These are phyloP conservation scores for Aspergillus olivimuriae DNA, from an alignment of 495 filamentous ascomycete genomes.

Conservation along the genomic window DNA sequence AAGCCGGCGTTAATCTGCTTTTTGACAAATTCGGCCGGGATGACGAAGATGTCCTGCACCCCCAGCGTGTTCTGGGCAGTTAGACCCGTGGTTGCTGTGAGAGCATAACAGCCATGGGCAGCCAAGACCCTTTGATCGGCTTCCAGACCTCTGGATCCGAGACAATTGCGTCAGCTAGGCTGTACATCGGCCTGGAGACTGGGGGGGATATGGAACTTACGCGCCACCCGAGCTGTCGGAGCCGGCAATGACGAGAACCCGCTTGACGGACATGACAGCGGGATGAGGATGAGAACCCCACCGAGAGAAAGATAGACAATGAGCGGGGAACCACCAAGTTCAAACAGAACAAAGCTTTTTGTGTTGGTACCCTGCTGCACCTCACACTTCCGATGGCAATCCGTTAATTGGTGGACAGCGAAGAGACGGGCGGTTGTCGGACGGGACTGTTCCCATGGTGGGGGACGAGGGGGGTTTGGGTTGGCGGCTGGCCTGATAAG, in stretches of 20 bases:
- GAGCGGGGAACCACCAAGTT: too few species aligned
- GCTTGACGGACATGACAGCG: conserved; percentile 35
- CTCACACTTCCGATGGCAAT: too few species aligned
- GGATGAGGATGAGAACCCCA: neutral
- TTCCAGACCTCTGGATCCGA: conserved; percentile 69
- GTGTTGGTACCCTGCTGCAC: too few species aligned
- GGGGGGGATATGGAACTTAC: conserved; percentile 43
- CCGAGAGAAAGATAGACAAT: neutral
- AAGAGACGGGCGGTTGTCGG: neutral
- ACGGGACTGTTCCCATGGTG: neutral
- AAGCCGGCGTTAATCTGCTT: conserved; percentile 82
- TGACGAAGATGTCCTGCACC: conserved; percentile 72
- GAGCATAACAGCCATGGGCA: conserved; percentile 86
- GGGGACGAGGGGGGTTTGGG: conserved; percentile 1
- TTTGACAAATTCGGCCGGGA: conserved; percentile 69
- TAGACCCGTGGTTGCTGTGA: conserved; percentile 92
- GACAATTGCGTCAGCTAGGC: conserved; percentile 12
- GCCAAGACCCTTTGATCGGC: conserved; percentile 94
- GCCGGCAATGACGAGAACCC: conserved; percentile 76
- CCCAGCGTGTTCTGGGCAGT: conserved; percentile 92
- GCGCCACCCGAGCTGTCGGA: conserved; percentile 85
- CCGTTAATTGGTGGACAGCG: too few species aligned
- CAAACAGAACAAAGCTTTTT: too few species aligned
- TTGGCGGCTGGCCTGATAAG: conserved; percentile 7
- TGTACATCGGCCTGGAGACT: neutral